These are phyloP conservation scores for Cladorrhinum samala DNA, from an alignment of 495 filamentous ascomycete species.

Conservation along the genomic window DNA sequence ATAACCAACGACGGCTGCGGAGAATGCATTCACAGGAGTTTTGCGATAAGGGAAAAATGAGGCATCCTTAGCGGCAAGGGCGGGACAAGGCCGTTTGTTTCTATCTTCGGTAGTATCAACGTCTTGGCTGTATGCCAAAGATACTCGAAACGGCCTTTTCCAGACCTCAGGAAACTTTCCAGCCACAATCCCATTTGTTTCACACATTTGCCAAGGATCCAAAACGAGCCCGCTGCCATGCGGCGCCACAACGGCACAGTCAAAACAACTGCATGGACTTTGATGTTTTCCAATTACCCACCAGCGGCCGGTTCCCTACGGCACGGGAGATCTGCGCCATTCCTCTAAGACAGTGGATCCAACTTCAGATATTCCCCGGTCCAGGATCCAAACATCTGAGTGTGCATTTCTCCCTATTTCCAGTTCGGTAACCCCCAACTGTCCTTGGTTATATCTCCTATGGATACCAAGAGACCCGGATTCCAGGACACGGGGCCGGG, in stretches of 20 bases:
- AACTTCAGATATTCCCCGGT: not conserved
- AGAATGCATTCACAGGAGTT: too few relatives aligned
- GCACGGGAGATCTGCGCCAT: not conserved
- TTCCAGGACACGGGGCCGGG: not conserved
- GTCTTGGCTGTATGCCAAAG: not conserved
- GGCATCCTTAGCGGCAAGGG: too few relatives aligned
- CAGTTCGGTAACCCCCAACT: not conserved
- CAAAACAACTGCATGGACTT: not conserved
- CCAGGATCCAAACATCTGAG: too few relatives aligned
- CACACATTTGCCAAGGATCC: not conserved
- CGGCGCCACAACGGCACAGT: not conserved
- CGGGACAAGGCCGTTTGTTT: too few relatives aligned
- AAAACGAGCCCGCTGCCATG: not conserved
- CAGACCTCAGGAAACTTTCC: conserved; percentile 4
- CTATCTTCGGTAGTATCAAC: not conserved
- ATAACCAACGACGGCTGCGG: too few relatives aligned
- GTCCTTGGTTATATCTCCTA: not conserved
- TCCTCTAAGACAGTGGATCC: not conserved
- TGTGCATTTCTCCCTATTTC: not conserved
- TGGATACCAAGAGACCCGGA: too few relatives aligned
- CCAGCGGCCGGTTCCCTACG: conserved; percentile 7
- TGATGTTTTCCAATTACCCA: too few relatives aligned
- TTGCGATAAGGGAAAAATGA: too few relatives aligned
- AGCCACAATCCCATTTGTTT: not conserved
- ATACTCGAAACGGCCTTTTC: conserved; percentile 9